These are phyloP conservation scores for Gonium pectorale DNA, from an alignment of 139 green algal species.

Conservation along the genomic window DNA sequence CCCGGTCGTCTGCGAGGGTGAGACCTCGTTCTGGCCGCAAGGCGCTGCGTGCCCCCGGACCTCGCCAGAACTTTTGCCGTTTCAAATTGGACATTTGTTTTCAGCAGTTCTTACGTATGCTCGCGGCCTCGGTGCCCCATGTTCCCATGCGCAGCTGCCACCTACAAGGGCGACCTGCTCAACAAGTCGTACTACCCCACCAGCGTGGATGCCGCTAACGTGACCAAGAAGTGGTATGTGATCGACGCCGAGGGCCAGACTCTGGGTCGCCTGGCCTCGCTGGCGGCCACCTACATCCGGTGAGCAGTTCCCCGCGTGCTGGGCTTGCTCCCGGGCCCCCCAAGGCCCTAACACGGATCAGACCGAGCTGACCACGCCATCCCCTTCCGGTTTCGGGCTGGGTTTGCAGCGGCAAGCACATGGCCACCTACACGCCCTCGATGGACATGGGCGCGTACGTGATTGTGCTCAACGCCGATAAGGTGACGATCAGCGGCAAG, in stretches of 20 bases:
- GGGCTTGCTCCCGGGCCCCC: neutral
- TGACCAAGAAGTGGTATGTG: conserved; percentile 94
- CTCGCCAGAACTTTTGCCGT: neutral
- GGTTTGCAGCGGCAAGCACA: conserved; percentile 88
- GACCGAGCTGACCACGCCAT: neutral
- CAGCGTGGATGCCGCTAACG: conserved; percentile 77
- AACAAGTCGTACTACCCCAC: conserved; percentile 99
- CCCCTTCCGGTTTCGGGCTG: neutral
- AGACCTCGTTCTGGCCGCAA: neutral
- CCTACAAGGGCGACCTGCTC: conserved; percentile 80
- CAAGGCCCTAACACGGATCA: neutral
- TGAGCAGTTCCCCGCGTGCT: conserved; percentile 2
- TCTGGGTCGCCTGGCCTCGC: conserved; percentile 90
- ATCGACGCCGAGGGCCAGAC: conserved; percentile 96
- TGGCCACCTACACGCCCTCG: conserved; percentile 88
- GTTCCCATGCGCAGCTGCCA: neutral
- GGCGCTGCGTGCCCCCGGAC: neutral
- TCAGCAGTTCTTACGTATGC: neutral
- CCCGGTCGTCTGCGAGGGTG: conserved; percentile 36
- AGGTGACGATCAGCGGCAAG: conserved; percentile 91
- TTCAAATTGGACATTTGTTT: neutral
- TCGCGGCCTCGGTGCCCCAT: neutral
- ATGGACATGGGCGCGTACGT: conserved; percentile 98
- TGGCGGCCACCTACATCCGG: conserved; percentile 90
- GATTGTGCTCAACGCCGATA: conserved; percentile 96